phyloP scores from a whole-genome alignment of 2,329 filamentous ascomycete species.

The Cladosporium sp. region DNA sequence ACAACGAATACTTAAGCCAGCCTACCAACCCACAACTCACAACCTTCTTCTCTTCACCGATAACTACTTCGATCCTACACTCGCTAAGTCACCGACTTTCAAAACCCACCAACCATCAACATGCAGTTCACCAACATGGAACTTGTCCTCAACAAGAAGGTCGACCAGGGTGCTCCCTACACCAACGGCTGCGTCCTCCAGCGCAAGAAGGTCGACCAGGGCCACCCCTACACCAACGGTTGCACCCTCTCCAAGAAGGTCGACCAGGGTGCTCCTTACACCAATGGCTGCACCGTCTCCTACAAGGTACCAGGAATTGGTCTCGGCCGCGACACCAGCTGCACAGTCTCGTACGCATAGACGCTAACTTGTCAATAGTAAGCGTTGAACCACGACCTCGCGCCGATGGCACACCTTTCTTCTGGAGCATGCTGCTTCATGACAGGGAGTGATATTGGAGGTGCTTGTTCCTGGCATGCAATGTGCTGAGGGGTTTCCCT shows the following conservation, averaged over 20 bases:
- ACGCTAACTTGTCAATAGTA: not conserved
- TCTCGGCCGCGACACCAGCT: not conserved
- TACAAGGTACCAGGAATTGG: not conserved
- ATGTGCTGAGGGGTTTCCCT: not conserved
- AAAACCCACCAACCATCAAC: slow-evolving; percentile 13
- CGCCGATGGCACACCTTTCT: not conserved
- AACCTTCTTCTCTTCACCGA: slow-evolving; percentile 9
- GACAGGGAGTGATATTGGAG: not conserved
- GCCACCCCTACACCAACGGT: not conserved
- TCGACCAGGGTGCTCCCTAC: not conserved
- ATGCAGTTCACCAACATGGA: slow-evolving; percentile 21
- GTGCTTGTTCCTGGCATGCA: slow-evolving; percentile 3
- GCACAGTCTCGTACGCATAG: slow-evolving; percentile 13
- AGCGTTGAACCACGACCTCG: not conserved
- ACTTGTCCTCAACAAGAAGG: not conserved
- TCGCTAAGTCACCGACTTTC: slow-evolving; percentile 21
- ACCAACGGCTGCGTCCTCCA: slow-evolving; percentile 6
- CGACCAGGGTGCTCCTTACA: not conserved
- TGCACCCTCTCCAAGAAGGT: slow-evolving; percentile 3
- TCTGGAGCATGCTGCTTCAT: not conserved
- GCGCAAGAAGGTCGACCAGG: not conserved
- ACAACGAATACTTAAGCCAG: slow-evolving; percentile 1
- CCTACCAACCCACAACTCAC: slow-evolving; percentile 1
- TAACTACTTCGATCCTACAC: slow-evolving; percentile 13
- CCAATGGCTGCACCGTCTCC: slow-evolving; percentile 12